Evolutionary conservation across 1,284 basidiomycete genomes (phyloP).

Genomic region (Fomitopsis pinicola): DNA sequence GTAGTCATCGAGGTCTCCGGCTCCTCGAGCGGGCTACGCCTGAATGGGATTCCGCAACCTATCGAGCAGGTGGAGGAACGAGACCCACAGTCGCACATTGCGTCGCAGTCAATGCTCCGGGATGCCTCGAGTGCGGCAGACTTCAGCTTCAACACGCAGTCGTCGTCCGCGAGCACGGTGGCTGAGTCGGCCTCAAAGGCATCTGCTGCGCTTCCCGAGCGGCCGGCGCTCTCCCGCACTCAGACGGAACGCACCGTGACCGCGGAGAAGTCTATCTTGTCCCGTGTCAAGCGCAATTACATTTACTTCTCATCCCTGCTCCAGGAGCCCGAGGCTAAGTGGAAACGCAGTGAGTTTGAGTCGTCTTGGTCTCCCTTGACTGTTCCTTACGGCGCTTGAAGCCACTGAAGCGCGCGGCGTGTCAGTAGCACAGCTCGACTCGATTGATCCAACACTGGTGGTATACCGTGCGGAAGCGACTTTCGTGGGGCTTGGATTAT

Average conservation of each 20-base stretch:
- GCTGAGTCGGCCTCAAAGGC: conserved; percentile 21
- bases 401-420: conserved; percentile 87
- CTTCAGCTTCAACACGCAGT: conserved; percentile 59
- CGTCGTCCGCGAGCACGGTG: conserved; percentile 35
- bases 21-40: conserved; percentile 66
- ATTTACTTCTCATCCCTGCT: conserved; percentile 97
- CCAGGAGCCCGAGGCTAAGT: conserved; percentile 98
- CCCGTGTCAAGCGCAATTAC: conserved; percentile 89
- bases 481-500: conserved; percentile 93
- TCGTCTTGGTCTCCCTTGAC: conserved; percentile 8
- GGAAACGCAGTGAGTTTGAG: conserved; percentile 72
- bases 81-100: conserved; percentile 52
- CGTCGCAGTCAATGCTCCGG: conserved; percentile 55
- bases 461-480: conserved; percentile 97
- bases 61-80: conserved; percentile 65
- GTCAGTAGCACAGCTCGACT: conserved; percentile 92
- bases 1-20: conserved; percentile 80
- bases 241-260: conserved; percentile 53
- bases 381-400: conserved; percentile 24
- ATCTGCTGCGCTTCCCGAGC: conserved; percentile 27
- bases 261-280: conserved; percentile 75
- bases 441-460: conserved; percentile 95
- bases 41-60: conserved; percentile 79
- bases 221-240: conserved; percentile 29
- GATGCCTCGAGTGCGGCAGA: conserved; percentile 69